A percentile compares a stretch with the other conserved stretches of the same genome.
Conservation (phyloP, 768 basidiomycete species). For the Tephrocybe rancida region DNA sequence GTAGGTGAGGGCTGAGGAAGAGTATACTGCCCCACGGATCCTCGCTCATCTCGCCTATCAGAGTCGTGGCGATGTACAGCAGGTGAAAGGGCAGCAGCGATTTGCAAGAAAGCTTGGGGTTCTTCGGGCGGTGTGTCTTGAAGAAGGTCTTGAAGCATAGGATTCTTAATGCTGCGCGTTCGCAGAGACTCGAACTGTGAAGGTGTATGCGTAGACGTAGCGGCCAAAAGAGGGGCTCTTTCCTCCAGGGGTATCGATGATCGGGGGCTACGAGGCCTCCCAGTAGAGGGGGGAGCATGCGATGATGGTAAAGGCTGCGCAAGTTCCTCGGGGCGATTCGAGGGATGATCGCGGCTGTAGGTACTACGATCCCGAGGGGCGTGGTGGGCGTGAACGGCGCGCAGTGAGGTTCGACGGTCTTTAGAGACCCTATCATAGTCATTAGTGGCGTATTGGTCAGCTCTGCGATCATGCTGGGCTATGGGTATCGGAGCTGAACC, state of each 20-base stretch:
- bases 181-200: not conserved
- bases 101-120: constrained; percentile 33
- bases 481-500: not conserved
- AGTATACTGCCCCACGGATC: constrained; percentile 3
- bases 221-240: not conserved
- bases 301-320: not conserved
- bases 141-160: constrained; percentile 50
- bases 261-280: not conserved
- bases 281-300: not conserved
- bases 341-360: constrained; percentile 13
- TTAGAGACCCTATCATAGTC: not conserved
- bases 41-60: constrained; percentile 12
- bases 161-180: constrained; percentile 25
- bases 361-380: constrained; percentile 10
- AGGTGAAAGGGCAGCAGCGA: constrained; percentile 30
- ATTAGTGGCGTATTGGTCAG: not conserved
- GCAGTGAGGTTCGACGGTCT: constrained; percentile 28
- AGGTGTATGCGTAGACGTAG: not conserved
- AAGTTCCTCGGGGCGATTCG: not conserved
- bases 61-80: constrained; percentile 21
- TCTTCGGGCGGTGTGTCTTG: constrained; percentile 31
- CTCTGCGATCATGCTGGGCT: constrained; percentile 12
- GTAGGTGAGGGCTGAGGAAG: constrained; percentile 22
- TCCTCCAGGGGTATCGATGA: not conserved
- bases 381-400: constrained; percentile 20